Evolutionary conservation across 2,329 filamentous ascomycete species (phyloP).

Genomic region (Orbilia quercus): DNA sequence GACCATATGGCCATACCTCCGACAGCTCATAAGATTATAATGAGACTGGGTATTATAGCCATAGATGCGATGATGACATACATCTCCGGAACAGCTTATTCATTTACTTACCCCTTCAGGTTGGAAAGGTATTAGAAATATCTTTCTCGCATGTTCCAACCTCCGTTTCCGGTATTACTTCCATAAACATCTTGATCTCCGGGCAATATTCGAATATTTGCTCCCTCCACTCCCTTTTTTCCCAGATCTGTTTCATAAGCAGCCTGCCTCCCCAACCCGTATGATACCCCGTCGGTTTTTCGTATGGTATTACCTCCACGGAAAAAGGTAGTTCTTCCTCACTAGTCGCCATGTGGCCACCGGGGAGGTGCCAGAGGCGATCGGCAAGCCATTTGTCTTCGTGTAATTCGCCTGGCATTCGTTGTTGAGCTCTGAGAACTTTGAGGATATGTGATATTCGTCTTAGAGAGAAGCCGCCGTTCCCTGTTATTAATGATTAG

Average conservation of each 20-base stretch:
- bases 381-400: conserved; percentile 68
- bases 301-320: conserved; percentile 66
- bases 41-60: too few species aligned
- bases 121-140: conserved; percentile 30
- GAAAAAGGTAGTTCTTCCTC: conserved; percentile 67
- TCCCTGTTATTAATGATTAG: too few species aligned
- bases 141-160: conserved; percentile 24
- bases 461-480: conserved; percentile 69
- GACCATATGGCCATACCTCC: too few species aligned
- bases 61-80: too few species aligned
- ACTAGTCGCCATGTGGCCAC: conserved; percentile 68
- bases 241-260: conserved; percentile 67
- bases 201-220: conserved; percentile 71
- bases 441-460: conserved; percentile 69
- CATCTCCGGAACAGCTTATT: too few species aligned
- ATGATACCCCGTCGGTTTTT: conserved; percentile 71
- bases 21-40: too few species aligned
- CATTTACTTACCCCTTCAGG: background rate
- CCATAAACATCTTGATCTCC: conserved; percentile 70
- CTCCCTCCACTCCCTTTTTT: conserved; percentile 65
- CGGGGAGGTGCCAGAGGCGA: conserved; percentile 67
- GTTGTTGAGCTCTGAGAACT: conserved; percentile 66
- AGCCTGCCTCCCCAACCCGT: conserved; percentile 67
- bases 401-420: conserved; percentile 67
- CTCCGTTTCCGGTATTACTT: conserved; percentile 67